Base-by-base conservation (phyloP, 305 asterid species). In the Fraxinus xanthoxyloides region DNA sequence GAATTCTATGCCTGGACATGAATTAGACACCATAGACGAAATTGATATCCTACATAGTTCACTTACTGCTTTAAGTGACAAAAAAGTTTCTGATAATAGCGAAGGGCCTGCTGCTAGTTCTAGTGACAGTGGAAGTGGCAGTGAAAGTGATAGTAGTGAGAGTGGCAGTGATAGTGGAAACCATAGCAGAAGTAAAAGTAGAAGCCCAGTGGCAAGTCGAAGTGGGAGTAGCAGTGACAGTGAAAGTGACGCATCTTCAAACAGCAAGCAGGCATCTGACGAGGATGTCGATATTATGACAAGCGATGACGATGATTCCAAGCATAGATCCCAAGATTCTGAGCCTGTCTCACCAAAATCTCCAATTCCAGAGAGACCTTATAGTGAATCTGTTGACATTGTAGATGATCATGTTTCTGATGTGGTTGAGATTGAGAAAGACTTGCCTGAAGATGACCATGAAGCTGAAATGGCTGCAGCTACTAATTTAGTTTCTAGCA, bases 211-310 rank as follows among this genome's bases (percentile, higher is more conserved):
- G 70, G 92, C 90, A 77, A 94, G 94, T 90, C 89, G 89, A 72
- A 90, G 93, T 84, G 91, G 88, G 76, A 93, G 97, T 88, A 92
- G 98, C 86, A 94, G 98, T 82, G 98, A 90, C 82, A 90, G 97
- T 84, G 98, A 91, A 70, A 92, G 94, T 48, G 98, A 93, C 86
- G 95, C 94, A 83, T 91, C 98, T 87, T 86, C 92, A 78, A 93
- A 92, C 89, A 93, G 98, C 88, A 95, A 92, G 88, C 97, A 95
- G 89, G 93, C 95, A 84, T 92, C 98, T 86, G 99, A 97, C 83
- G 98, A 91, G 89, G 98, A 97, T 76, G 98, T 95, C 7, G 95
- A 97, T 88, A 93, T 97, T 87, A 92, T 93, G 96, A 80, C 90
- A 6, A 90, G 95, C 72, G 98, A 95, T 77, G 87, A 88, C 79